Evolutionary conservation across 2,329 filamentous ascomycete genomes (phyloP), one percentile per base, ranked within the genome.

Genomic region (Cytospora paraplurivora): DNA sequence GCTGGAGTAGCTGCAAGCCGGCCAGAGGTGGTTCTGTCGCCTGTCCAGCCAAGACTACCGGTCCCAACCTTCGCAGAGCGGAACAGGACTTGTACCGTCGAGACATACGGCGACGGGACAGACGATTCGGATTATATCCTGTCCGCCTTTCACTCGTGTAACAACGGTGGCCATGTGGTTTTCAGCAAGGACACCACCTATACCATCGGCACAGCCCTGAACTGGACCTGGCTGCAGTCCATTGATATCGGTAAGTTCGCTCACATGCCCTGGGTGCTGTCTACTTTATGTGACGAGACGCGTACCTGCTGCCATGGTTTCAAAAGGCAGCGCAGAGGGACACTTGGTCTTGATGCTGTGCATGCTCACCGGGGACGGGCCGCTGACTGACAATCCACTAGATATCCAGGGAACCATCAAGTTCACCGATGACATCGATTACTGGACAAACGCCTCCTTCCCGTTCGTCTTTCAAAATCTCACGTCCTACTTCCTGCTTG

Each of bases 401-500:
- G 69, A 63, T 56, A 71, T 72, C 58, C 69, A 70, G 52, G 71
- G 71, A n/a, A 67, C 59, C 12, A 80, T 88, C 51, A 77, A 82
- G 64, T 90, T 90, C 76, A 84, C 82, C 63, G 83, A 87, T 64
- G 84, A 90, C 72, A 88, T 84, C 1, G 79, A 82, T 63, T 90
- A 89, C 75, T 90, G 88, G 88, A 82, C 88, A 73, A 79, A 78
- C 32, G 81, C 88, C 70, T 77, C 80, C 32, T 90, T 89, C 78
- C 78, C 76, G 47, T 86, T 88, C 50, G 76, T 77, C 15, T 90
- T 85, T 75, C 88, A 90, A 67, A 88, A 89, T 67, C 81, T 82
- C 6, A 87, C 85, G 0, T 85, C 85, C 1, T 89, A 90, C 77
- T 90, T 87, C 79, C 82, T 86, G 71, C 80, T 88, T 44, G 87